Evolutionary conservation across 192 early-diverging fungal species (phyloP).

Genomic region (Coemansia sp.): DNA sequence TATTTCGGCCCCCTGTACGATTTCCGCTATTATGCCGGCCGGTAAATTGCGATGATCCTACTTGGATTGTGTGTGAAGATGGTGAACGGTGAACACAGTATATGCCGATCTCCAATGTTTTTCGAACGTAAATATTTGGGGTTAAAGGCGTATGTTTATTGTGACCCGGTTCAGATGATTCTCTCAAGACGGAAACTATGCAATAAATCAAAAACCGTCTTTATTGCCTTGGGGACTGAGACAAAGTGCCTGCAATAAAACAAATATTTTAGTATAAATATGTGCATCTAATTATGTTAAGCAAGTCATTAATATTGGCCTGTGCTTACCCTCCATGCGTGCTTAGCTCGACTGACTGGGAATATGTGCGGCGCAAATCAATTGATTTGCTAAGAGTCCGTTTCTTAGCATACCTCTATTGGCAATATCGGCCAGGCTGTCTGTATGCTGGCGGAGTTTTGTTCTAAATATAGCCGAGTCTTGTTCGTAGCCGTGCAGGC

Average conservation of each 20-base stretch:
- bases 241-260: constrained; percentile 32
- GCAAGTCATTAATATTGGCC: background rate
- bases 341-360: constrained; percentile 17
- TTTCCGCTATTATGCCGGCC: constrained; percentile 14
- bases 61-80: background rate
- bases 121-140: background rate
- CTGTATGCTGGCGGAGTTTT: constrained; percentile 33
- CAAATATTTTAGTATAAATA: background rate
- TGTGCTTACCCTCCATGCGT: constrained; percentile 39
- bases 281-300: too few species aligned
- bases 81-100: background rate
- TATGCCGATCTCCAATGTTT: background rate
- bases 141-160: constrained; percentile 3
- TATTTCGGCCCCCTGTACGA: background rate
- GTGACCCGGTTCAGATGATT: background rate
- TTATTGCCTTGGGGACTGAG: constrained; percentile 28
- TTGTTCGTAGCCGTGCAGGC: constrained; percentile 54
- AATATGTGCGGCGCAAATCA: constrained; percentile 26
- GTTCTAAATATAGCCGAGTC: constrained; percentile 40
- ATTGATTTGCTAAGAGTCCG: constrained; percentile 24
- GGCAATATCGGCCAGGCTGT: constrained; percentile 18
- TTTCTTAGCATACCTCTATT: too few species aligned
- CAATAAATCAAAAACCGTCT: constrained; percentile 24
- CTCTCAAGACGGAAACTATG: constrained; percentile 8
- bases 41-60: constrained; percentile 9